phyloP scores from a whole-genome alignment of 208 protist genomes.

The Pavlovales sp. region DNA sequence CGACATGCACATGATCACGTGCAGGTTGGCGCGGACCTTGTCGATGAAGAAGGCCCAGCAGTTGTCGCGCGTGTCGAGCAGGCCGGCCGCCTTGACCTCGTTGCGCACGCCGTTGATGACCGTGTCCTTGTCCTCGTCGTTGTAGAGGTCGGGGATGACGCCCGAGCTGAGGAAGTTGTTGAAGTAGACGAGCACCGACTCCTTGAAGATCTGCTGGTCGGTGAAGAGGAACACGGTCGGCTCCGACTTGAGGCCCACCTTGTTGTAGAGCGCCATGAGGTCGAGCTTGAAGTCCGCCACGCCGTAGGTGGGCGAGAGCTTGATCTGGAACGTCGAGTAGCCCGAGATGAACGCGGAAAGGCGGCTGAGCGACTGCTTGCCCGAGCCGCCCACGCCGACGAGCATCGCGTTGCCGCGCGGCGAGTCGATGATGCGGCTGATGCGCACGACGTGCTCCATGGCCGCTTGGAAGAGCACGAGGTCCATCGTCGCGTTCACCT shows the following conservation, averaged over 20 bases:
- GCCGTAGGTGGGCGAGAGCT: constrained; percentile 89
- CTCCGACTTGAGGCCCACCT: constrained; percentile 79
- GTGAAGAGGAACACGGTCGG: constrained; percentile 92
- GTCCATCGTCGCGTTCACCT: constrained; percentile 86
- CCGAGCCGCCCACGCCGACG: constrained; percentile 72
- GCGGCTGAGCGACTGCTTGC: constrained; percentile 76
- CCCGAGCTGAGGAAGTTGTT: constrained; percentile 74
- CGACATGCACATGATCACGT: constrained; percentile 94
- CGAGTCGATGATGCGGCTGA: constrained; percentile 87
- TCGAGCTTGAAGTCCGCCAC: constrained; percentile 90
- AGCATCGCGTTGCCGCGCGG: constrained; percentile 90
- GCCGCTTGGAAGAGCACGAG: constrained; percentile 95
- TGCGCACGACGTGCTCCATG: constrained; percentile 93
- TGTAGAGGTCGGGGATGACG: constrained; percentile 65
- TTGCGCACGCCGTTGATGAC: constrained; percentile 63
- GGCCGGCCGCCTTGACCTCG: constrained; percentile 66
- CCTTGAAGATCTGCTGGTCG: constrained; percentile 91
- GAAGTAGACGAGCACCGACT: constrained; percentile 87
- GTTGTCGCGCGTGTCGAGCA: constrained; percentile 67
- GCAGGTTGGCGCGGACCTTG: constrained; percentile 90
- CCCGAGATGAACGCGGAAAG: constrained; percentile 91
- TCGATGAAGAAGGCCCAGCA: constrained; percentile 90
- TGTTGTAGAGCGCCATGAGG: constrained; percentile 89
- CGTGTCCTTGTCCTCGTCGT: constrained; percentile 66
- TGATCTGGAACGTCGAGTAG: constrained; percentile 94